A percentile compares a stretch with the other conserved stretches of the same genome.
Evolutionary conservation across 228 moss, liverwort and hornwort species (phyloP).

Genomic region (Sphagnum fallax): DNA sequence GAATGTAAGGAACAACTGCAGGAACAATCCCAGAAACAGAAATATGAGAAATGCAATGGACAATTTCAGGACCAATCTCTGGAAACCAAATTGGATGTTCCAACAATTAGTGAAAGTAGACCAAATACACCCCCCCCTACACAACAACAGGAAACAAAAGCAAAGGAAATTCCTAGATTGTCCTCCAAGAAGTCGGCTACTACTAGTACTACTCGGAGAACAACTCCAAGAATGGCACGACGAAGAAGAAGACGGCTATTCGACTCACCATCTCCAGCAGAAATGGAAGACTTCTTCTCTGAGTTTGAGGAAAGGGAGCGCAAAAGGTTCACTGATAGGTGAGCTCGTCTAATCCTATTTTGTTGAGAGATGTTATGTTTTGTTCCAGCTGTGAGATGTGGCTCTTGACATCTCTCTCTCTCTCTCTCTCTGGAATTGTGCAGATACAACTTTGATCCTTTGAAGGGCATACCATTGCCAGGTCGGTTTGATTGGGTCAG

Average conservation of each 20-base stretch:
- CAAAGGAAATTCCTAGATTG: constrained; percentile 6
- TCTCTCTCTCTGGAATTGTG: background rate
- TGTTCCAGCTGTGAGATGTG: too few relatives aligned
- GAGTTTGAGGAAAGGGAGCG: constrained; percentile 27
- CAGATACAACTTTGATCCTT: constrained; percentile 44
- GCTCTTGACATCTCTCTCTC: too few relatives aligned
- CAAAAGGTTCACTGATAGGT: constrained; percentile 34
- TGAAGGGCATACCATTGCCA: constrained; percentile 25
- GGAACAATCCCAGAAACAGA: too few relatives aligned
- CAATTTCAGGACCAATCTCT: background rate
- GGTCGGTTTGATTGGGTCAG: constrained; percentile 32
- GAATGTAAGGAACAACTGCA: too few relatives aligned
- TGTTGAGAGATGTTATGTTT: too few relatives aligned
- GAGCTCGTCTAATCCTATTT: background rate
- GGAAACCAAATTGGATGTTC: constrained; percentile 1
- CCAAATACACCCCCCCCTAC: constrained; percentile 16
- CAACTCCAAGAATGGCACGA: background rate
- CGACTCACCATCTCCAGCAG: constrained; percentile 19
- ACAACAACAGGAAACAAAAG: too few relatives aligned
- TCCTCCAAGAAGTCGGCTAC: constrained; percentile 15
- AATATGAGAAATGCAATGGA: background rate
- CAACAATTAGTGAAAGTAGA: constrained; percentile 5
- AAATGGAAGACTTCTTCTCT: constrained; percentile 31
- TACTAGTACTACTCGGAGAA: constrained; percentile 5
- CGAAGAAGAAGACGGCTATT: constrained; percentile 28